Base-by-base conservation (phyloP, 257 asterid genomes). In the Salvia hispanica region DNA sequence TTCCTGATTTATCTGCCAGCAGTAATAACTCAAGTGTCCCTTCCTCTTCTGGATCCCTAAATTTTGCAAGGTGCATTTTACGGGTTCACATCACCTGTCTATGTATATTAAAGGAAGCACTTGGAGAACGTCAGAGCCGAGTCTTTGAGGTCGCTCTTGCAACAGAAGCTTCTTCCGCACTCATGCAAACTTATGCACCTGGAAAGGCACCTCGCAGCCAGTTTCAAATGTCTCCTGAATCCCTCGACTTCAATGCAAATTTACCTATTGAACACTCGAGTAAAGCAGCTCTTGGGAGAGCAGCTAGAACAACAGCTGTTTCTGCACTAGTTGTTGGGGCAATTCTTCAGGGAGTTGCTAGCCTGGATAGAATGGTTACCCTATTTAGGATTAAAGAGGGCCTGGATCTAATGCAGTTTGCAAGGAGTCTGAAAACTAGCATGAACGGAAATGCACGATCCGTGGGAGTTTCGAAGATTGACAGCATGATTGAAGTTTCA, bases 91-190 rank as follows among this genome's bases (percentile, higher is more conserved):
- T 89, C 50, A 63, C 83, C 58, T 94, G 99, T 77, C 85, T 94
- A 37, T 81, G 90, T 73, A 79, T 94, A 72, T 85, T 94, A 67
- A 94, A 88, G 85, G 98, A 91, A 68, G 99, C 96, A 44, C 95
- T 94, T 54, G 99, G 98, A 57, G 98, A 94, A 79, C 99, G 96
- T 67, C 99, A 94, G 79, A 89, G 96, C 70, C 87, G 96, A 66
- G 99, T 91, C 56, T 91, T 91, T 77, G 98, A 94, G 75, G 96
- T 94, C 74, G 99, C 96, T 80, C 90, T 94, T 77, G 95, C 99
- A 45, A 78, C 85, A 15, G 99, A 94, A 83, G 86, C 96, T 79
- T 88, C 96, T 66, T 80, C 89, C 69, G 87, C 87, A 70, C 93
- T 94, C 60, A 60, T 82, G 73, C 96, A 80, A 72, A 81, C 81